Conservation (phyloP, 2,329 filamentous ascomycete species). For the Akanthomyces muscarius region DNA sequence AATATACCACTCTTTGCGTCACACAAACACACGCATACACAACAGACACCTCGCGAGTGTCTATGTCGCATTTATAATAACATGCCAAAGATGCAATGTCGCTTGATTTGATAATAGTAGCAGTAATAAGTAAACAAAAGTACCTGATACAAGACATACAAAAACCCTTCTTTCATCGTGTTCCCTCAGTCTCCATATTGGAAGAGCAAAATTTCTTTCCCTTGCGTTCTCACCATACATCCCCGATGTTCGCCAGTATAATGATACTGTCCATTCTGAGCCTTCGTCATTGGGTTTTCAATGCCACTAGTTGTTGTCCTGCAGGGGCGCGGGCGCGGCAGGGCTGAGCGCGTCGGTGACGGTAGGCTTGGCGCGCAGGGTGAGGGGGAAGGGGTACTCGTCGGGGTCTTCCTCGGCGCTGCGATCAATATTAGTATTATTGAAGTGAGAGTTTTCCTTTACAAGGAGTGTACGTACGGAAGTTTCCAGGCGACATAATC, state of each 20-base stretch:
- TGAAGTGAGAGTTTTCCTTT: too few relatives aligned
- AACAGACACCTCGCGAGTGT: too few relatives aligned
- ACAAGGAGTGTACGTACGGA: conserved; percentile 64
- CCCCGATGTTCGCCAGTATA: background rate
- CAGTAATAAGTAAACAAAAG: conserved; percentile 1
- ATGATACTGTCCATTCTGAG: background rate
- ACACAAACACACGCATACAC: too few relatives aligned
- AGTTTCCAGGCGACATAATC: conserved; percentile 98
- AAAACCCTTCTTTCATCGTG: background rate
- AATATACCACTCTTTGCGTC: background rate
- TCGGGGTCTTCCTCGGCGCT: conserved; percentile 92
- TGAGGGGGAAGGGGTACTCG: conserved; percentile 59
- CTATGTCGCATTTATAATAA: background rate
- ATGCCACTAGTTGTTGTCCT: background rate
- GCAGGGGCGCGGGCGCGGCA: background rate
- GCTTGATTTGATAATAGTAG: conserved; percentile 9
- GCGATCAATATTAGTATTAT: conserved; percentile 7
- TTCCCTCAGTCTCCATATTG: background rate
- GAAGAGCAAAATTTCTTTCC: background rate
- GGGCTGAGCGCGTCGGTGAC: conserved; percentile 4
- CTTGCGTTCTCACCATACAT: background rate
- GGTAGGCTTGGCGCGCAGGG: conserved; percentile 48
- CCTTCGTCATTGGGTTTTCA: background rate
- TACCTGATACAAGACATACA: conserved; percentile 11
- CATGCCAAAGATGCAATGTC: conserved; percentile 6